Evolutionary conservation across 805 yeast species (phyloP).

Genomic region (Pichia manshurica): DNA sequence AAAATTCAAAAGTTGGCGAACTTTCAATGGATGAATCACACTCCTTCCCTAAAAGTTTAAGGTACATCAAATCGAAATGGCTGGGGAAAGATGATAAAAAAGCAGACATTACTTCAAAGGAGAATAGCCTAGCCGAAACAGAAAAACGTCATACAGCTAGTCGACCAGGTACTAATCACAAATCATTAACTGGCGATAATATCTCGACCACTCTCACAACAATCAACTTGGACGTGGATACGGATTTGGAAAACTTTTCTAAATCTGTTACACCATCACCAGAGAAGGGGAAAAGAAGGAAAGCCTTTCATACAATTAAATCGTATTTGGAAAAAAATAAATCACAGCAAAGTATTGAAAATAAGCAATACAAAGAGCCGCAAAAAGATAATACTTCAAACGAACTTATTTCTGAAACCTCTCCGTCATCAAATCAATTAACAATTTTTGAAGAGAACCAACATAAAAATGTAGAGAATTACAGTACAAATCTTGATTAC

Average conservation of each 20-base stretch:
- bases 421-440: background rate
- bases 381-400: background rate
- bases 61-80: slow-evolving; percentile 21
- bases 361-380: background rate
- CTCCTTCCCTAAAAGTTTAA: slow-evolving; percentile 21
- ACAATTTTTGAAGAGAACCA: slow-evolving; percentile 1
- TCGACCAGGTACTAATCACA: background rate
- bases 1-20: background rate
- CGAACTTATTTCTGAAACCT: background rate
- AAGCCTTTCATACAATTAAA: slow-evolving; percentile 8
- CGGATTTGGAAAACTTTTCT: background rate
- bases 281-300: slow-evolving; percentile 6
- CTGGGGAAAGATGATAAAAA: slow-evolving; percentile 15
- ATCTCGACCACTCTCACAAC: background rate
- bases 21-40: slow-evolving; percentile 16
- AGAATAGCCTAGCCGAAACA: background rate
- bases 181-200: background rate
- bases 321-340: slow-evolving; percentile 10
- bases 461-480: background rate
- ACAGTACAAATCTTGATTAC: background rate
- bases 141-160: background rate
- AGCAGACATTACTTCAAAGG: background rate
- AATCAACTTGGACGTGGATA: background rate
- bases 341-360: slow-evolving; percentile 4
- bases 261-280: background rate